Evolutionary conservation across 495 filamentous ascomycete genomes (phyloP), one percentile per base, ranked within the genome.

Genomic region (Penicillium coffeae): DNA sequence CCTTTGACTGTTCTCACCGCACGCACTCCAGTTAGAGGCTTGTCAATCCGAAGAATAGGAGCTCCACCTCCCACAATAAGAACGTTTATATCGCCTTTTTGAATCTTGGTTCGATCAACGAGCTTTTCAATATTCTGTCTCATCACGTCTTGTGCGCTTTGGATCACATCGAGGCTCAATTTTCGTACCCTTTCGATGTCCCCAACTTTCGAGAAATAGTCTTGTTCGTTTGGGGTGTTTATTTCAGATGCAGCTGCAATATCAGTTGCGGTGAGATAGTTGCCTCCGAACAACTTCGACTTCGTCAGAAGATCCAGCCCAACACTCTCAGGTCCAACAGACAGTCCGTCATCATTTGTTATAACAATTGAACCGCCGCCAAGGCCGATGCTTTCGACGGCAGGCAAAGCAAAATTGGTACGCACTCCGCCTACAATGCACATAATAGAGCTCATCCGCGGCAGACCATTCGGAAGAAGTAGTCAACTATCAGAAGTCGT

Each of bases 321-420:
- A 2, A 82, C 81, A 25, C 71, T 75, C 22, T 84, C 78, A 1
- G 79, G 79, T 0, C 81, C 81, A 37, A 84, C 65, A 1, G 66
- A 70, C 0, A 74, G 15, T 4, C 48, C 36, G 12, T 56, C 60
- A n/a, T 61, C 54, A 3, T 57, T 63, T 4, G 54, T 41, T 8
- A 57, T 59, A 21, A 80, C 64, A 30, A 78, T 71, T 2, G 71
- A 76, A 2, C 78, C 79, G 13, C 79, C 79, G 18, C 79, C 77
- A 1, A 81, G 59, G 6, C 75, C 79, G 34, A 80, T 75, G 37
- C 63, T 72, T 43, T 76, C 69, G 0, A 82, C 72, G 42, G 78
- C 72, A 19, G 78, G 78, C 38, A 76, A 73, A 10, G 68, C 64
- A 47, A 75, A 75, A 51, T 78, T 78, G 48, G 71, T 70, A 10